phyloP scores from a whole-genome alignment of 1,139 yeast genomes.

The Pichia sp. region DNA sequence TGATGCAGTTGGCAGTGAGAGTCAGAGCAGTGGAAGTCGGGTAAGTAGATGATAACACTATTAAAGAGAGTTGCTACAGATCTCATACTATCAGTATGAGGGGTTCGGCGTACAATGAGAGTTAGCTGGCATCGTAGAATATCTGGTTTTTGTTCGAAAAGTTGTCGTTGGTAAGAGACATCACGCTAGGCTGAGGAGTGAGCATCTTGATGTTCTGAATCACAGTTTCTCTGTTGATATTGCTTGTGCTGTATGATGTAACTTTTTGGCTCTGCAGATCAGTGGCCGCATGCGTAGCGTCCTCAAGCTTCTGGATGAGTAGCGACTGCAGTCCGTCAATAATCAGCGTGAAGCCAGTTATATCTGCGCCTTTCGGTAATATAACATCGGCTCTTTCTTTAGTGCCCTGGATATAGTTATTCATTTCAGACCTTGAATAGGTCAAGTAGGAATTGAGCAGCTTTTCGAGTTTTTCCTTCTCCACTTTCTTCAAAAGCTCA shows the following conservation, averaged over 20 bases:
- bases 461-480: conserved; percentile 37
- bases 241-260: conserved; percentile 11
- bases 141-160: conserved; percentile 26
- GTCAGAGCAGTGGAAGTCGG: no score
- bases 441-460: conserved; percentile 60
- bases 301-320: conserved; percentile 23
- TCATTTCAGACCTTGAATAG: conserved; percentile 72
- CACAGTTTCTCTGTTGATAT: conserved; percentile 13
- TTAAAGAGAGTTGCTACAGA: background rate
- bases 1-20: no score
- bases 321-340: conserved; percentile 67
- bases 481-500: conserved; percentile 12
- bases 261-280: background rate
- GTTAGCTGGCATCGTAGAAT: conserved; percentile 27
- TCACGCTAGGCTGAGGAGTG: conserved; percentile 24
- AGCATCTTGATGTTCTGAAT: conserved; percentile 17
- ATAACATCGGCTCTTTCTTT: conserved; percentile 78
- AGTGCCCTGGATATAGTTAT: conserved; percentile 67
- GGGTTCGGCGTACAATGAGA: background rate
- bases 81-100: background rate
- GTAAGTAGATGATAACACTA: background rate
- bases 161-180: conserved; percentile 27
- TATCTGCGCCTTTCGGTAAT: conserved; percentile 69
- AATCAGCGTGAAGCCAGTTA: conserved; percentile 59
- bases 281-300: conserved; percentile 5